Evolutionary conservation across 2,329 filamentous ascomycete genomes (phyloP), one percentile per base, ranked within the genome.

Genomic region (Talaromyces sp.): DNA sequence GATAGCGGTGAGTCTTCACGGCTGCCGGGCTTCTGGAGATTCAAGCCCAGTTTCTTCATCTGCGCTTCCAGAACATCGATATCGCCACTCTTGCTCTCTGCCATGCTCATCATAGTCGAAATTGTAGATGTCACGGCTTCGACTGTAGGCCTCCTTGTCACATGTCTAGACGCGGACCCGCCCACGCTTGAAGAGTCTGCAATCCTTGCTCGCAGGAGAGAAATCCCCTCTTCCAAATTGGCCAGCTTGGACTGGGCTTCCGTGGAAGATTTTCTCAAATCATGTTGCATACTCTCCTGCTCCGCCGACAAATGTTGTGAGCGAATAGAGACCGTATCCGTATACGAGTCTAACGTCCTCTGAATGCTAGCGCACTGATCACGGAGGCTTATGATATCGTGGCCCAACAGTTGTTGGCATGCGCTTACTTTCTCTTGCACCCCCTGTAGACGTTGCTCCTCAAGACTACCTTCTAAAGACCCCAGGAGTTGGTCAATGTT

Each of bases 81-180:
- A 69, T 98, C 93, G 62, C 89, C 91, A 71, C 90, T 95, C 72
- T 91, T 90, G 77, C 92, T 91, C 80, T 98, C 91, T 0, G 90
- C 90, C 88, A 97, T 93, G 63, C 82, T 85, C 36, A 93, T 97
- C 89, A 99, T 93, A 71, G 95, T 96, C 62, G 82, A 82, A 66
- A 99, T 96, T 0, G 95, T 99, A 63, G 90, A 91, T 67, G 93
- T 88, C 22, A 99, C 91, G 0, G 92, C 91, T 68, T 97, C 95
- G 10, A 97, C 91, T 0, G 93, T 97, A 0, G 95, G 95, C 4
- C 88, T 84, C 57, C 82, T 81, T 36, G 82, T 66, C 80, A 66
- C 58, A 68, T 49, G 63, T 64, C 58, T 59, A 65, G 49, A 70
- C 28, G 54, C 63, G 2, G 72, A 69, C 30, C 71, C 83, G 49